A percentile compares a stretch with the other conserved stretches of the same genome.
Conservation (phyloP, 208 protist genomes). For the Jaenimonas drosophilae region DNA sequence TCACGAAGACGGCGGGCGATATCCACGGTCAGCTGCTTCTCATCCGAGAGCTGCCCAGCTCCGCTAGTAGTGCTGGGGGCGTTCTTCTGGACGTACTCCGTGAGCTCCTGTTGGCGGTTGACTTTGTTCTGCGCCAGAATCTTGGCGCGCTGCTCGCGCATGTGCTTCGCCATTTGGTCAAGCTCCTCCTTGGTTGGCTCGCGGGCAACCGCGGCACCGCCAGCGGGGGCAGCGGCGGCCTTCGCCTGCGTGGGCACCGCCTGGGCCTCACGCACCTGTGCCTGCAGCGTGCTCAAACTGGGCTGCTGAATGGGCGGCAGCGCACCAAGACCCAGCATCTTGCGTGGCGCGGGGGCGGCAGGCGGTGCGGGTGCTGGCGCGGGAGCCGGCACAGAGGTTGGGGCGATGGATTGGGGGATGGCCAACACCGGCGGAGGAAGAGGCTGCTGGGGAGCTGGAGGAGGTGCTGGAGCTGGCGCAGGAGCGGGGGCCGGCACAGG, state of each 20-base stretch:
- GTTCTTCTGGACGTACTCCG: slow-evolving; percentile 35
- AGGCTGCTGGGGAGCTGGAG: slow-evolving; percentile 1
- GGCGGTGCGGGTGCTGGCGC: neutral
- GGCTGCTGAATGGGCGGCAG: slow-evolving; percentile 2
- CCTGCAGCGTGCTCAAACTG: neutral
- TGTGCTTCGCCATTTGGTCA: slow-evolving; percentile 57
- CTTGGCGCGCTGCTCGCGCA: slow-evolving; percentile 75
- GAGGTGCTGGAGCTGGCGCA: slow-evolving; percentile 2
- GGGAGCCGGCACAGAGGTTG: neutral
- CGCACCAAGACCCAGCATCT: neutral
- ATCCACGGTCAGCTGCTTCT: slow-evolving; percentile 65
- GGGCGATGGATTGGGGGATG: slow-evolving; percentile 3
- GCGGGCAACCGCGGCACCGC: neutral
- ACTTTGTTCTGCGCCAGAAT: slow-evolving; percentile 72
- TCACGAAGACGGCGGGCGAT: slow-evolving; percentile 76
- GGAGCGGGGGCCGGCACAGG: neutral
- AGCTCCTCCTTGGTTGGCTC: slow-evolving; percentile 56
- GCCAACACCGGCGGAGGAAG: neutral
- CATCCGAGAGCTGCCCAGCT: slow-evolving; percentile 7
- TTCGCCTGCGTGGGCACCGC: neutral
- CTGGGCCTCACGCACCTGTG: neutral
- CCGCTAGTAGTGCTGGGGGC: slow-evolving; percentile 5
- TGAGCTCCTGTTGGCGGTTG: slow-evolving; percentile 54
- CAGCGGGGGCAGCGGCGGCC: neutral
- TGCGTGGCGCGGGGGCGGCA: neutral